Evolutionary conservation across 441 rosid species (phyloP), one percentile per base, ranked within the genome.

Genomic region (Brassica hybrid): DNA sequence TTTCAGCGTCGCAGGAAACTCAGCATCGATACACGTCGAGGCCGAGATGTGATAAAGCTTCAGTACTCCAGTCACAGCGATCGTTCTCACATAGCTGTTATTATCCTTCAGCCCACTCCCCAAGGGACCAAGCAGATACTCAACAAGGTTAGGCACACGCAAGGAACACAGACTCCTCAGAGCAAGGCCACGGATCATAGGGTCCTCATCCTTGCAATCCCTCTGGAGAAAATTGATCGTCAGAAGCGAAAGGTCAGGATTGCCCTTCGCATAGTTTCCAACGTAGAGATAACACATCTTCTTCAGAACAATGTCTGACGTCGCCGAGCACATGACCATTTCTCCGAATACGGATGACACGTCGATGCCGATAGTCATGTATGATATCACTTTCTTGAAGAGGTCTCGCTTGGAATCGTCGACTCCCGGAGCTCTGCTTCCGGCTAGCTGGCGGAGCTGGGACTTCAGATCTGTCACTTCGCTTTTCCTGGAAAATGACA

Each of bases 321-420:
- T 93, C 2, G 96, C 98, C 0, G 97, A 95, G 83, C 99, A 95
- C 99, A 95, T 95, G 54, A 95, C 98, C 98, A 95, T 95, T 87
- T 95, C 99, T 12, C 99, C 97, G 38, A 95, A 95, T n/a, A 95
- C 86, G 13, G 98, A 84, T 3, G 99, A 88, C 75, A 95, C 99
- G 23, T 95, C 99, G 57, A 95, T 87, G 60, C 99, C 97, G 14
- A 95, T 88, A 3, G 97, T 95, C 99, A 93, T 95, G 83, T 88
- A 86, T 1, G 99, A 93, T 59, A 95, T 95, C 43, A 90, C 99
- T 79, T 93, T 95, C 90, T 95, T 95, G 88, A 80, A 95, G 67
- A 95, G 90, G 66, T 95, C 99, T 0, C 97, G 92, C 82, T 95
- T 95, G 3, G 98, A 93, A 85, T 95, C 98, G 73, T 95, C 99